Evolutionary conservation across 2,329 filamentous ascomycete genomes (phyloP).

Genomic region (Didymella lethalis): DNA sequence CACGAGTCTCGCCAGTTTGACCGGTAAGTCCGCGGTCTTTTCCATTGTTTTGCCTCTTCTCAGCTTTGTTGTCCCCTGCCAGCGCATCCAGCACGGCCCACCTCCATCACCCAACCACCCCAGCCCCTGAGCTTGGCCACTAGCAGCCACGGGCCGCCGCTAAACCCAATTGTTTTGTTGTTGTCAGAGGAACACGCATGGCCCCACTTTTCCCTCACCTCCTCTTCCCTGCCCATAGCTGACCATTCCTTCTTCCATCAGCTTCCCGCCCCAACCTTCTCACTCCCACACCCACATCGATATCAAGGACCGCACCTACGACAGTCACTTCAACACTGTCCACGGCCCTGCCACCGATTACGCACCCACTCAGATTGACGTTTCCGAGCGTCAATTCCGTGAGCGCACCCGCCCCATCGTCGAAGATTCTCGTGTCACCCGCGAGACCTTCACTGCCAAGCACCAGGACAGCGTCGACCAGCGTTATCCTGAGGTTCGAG

Average conservation of each 20-base stretch:
- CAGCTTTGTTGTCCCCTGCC: slow-evolving; percentile 32
- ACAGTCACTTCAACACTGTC: slow-evolving; percentile 57
- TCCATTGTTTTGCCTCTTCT: slow-evolving; percentile 18
- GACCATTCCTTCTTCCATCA: slow-evolving; percentile 52
- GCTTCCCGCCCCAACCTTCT: slow-evolving; percentile 64
- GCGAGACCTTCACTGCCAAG: slow-evolving; percentile 51
- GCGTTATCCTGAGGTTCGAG: slow-evolving; percentile 59
- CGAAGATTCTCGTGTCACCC: slow-evolving; percentile 49
- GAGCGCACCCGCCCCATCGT: slow-evolving; percentile 65
- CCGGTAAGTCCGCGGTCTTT: slow-evolving; percentile 39
- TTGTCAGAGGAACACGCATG: slow-evolving; percentile 51
- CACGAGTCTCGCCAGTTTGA: slow-evolving; percentile 32
- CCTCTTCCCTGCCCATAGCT: slow-evolving; percentile 50
- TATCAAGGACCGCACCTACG: slow-evolving; percentile 63
- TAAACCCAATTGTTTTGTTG: slow-evolving; percentile 49
- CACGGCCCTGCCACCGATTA: slow-evolving; percentile 60
- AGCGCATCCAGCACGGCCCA: slow-evolving; percentile 43
- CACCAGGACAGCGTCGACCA: slow-evolving; percentile 48
- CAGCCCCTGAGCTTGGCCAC: slow-evolving; percentile 48
- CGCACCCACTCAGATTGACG: slow-evolving; percentile 66
- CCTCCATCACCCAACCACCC: slow-evolving; percentile 32
- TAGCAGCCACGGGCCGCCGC: slow-evolving; percentile 30
- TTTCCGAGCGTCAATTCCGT: slow-evolving; percentile 70
- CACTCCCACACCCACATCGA: slow-evolving; percentile 63
- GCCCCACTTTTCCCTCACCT: slow-evolving; percentile 50